A percentile compares a stretch with the other conserved stretches of the same genome.
phyloP scores from a whole-genome alignment of 140 eudicot genomes.

The Bidens hawaiensis region DNA sequence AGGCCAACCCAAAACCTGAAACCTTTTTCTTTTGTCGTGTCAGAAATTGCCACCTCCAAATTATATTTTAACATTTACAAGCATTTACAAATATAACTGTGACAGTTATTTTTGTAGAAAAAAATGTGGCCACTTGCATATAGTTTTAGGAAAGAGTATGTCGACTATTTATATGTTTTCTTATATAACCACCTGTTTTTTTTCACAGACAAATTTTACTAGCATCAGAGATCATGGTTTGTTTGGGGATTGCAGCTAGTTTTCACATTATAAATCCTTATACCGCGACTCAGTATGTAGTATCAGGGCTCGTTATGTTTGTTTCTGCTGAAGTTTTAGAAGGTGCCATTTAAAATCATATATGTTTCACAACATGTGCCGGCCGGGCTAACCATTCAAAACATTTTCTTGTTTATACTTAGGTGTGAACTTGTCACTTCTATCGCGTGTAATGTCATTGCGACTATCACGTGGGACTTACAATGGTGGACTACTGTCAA shows the following conservation, averaged over 20 bases:
- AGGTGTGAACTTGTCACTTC: conserved; percentile 89
- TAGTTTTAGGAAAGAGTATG: no score
- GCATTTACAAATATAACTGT: background rate
- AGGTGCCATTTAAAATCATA: conserved; percentile 38
- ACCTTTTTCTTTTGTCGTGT: no score
- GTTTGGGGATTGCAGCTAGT: conserved; percentile 60
- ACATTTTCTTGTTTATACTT: background rate
- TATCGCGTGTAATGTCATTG: conserved; percentile 93
- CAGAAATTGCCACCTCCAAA: no score
- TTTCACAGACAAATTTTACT: conserved; percentile 75
- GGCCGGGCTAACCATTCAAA: background rate
- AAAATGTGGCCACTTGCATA: background rate
- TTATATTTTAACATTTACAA: background rate
- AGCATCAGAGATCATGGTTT: conserved; percentile 80
- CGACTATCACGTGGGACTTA: conserved; percentile 90
- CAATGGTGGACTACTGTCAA: conserved; percentile 85
- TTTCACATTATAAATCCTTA: conserved; percentile 58
- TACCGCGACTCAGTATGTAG: conserved; percentile 69
- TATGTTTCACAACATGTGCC: background rate
- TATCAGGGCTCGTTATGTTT: conserved; percentile 75
- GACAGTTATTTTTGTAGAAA: background rate
- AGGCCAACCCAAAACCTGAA: no score
- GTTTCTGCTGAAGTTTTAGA: conserved; percentile 91
- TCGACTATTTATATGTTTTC: background rate
- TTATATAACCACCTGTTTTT: conserved; percentile 1